A percentile compares a stretch with the other conserved stretches of the same genome.
Evolutionary conservation across 2,329 filamentous ascomycete species (phyloP).

Genomic region (Pyrenophora tritici-repentis): DNA sequence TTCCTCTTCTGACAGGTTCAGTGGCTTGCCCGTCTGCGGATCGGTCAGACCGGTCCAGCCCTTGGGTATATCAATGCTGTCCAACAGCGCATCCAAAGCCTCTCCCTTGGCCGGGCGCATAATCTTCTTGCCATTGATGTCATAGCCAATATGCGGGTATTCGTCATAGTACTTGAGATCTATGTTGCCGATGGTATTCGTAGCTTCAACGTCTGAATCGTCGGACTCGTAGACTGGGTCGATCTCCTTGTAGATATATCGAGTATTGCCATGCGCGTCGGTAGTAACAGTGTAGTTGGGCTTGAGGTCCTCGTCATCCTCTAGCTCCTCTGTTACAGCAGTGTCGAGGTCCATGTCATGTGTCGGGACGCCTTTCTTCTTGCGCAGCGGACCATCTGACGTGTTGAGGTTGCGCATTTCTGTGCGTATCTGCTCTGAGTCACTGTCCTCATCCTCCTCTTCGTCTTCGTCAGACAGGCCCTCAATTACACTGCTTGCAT

Average conservation of each 20-base stretch:
- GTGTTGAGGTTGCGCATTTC: slow-evolving; percentile 52
- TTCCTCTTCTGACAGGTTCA: slow-evolving; percentile 86
- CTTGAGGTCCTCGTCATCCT: slow-evolving; percentile 41
- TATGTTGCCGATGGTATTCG: slow-evolving; percentile 95
- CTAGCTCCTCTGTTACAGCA: slow-evolving; percentile 30
- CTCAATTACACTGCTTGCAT: slow-evolving; percentile 41
- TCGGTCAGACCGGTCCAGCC: slow-evolving; percentile 97
- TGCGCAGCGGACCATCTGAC: slow-evolving; percentile 27
- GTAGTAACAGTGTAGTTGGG: slow-evolving; percentile 66
- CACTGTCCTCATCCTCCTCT: slow-evolving; percentile 45
- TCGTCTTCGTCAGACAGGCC: slow-evolving; percentile 39
- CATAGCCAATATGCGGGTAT: slow-evolving; percentile 97
- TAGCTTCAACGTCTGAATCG: slow-evolving; percentile 79
- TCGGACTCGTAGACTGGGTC: slow-evolving; percentile 96
- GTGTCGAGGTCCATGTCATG: slow-evolving; percentile 24
- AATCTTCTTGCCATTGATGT: slow-evolving; percentile 98
- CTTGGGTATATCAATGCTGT: slow-evolving; percentile 95
- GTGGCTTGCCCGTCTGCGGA: slow-evolving; percentile 87
- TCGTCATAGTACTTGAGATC: slow-evolving; percentile 94
- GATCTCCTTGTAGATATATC: slow-evolving; percentile 93
- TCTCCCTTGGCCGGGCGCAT: slow-evolving; percentile 94
- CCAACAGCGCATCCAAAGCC: slow-evolving; percentile 87
- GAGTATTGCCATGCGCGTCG: slow-evolving; percentile 87
- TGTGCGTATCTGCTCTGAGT: slow-evolving; percentile 50
- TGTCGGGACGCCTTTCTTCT: slow-evolving; percentile 20